phyloP scores from a whole-genome alignment of 2,329 filamentous ascomycete genomes.

The Penicillium digitatum region DNA sequence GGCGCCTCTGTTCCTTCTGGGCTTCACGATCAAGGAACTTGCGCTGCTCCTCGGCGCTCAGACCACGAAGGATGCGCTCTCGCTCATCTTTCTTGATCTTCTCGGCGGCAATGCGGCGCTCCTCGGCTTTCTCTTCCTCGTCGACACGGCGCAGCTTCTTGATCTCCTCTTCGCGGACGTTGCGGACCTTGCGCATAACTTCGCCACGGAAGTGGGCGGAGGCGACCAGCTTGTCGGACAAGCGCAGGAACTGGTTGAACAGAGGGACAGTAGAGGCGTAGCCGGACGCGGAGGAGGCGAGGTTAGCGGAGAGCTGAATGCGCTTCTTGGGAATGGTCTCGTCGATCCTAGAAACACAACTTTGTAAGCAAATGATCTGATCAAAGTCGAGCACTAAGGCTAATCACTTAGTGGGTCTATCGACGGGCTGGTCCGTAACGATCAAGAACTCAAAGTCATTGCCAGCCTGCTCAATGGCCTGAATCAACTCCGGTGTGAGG shows the following conservation, averaged over 20 bases:
- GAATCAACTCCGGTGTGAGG: constrained; percentile 80
- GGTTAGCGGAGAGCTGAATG: constrained; percentile 68
- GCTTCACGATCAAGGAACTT: constrained; percentile 78
- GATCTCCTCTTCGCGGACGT: constrained; percentile 74
- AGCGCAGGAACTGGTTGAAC: constrained; percentile 74
- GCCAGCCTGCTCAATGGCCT: constrained; percentile 73
- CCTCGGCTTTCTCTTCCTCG: constrained; percentile 66
- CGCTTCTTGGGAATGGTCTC: constrained; percentile 84
- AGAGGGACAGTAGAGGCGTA: constrained; percentile 67
- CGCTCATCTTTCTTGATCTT: constrained; percentile 82
- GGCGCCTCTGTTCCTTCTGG: constrained; percentile 65
- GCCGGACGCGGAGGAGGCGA: constrained; percentile 59
- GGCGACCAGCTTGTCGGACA: constrained; percentile 76
- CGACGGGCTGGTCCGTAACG: constrained; percentile 80
- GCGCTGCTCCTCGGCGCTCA: constrained; percentile 79
- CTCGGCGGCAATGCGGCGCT: constrained; percentile 51
- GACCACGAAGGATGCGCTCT: constrained; percentile 70
- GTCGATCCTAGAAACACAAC: constrained; percentile 58
- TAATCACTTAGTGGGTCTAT: constrained; percentile 77
- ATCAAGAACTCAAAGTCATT: constrained; percentile 82
- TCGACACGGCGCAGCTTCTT: constrained; percentile 73
- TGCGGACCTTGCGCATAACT: constrained; percentile 77
- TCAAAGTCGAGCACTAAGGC: not conserved
- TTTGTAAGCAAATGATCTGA: not conserved
- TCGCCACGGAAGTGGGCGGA: constrained; percentile 83